Base-by-base conservation (phyloP, 495 filamentous ascomycete genomes). In the Pyronema domesticum region DNA sequence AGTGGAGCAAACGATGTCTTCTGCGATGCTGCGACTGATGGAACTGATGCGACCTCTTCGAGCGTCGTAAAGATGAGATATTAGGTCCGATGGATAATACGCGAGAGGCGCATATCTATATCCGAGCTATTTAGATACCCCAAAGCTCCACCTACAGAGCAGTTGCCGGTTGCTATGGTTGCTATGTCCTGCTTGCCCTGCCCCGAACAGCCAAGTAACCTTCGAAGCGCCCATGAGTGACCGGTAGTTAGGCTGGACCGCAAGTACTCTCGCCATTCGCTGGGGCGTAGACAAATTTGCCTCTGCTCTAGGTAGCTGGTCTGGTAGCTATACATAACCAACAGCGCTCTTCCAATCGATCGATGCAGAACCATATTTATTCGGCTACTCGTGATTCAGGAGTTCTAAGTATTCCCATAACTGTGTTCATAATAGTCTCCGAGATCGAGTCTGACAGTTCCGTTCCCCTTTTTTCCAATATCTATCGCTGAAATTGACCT, bases 201-300 rank as follows among this genome's bases (percentile, higher is more conserved):
- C 39, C 15, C 11, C 39, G 15, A 17, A 34, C 30, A 23, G 47
- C 47, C 47, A 23, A 10, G 47, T 30, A 34, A 34, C 10, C 18
- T 50, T 34, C 19, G 34, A 50, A 23, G 47, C 47, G 47, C 47
- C 47, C 47, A 35, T 23, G 36, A 10, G 47, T 50, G 47, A 50
- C 30, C 47, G 30, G 47, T 50, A 50, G 23, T 15, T 50, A 23
- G 30, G 47, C 47, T 50, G 18, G 47, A 34, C 30, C 47, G 47
- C 47, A 50, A 17, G 8, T 42, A 42, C 39, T 47, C 10, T 13
- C 10, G 47, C 13, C 30, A 34, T 50, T 19, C 47, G 47, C 36
- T 50, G 47, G 47, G 47, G 10, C 14, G 23, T n/a, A 19, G 47
- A 17, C 7, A 23, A 50, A 50, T 50, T 50, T 50, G 47, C 47